Base-by-base conservation (phyloP, 148 eudicot genomes). In the Vaccinium vitisidaea region DNA sequence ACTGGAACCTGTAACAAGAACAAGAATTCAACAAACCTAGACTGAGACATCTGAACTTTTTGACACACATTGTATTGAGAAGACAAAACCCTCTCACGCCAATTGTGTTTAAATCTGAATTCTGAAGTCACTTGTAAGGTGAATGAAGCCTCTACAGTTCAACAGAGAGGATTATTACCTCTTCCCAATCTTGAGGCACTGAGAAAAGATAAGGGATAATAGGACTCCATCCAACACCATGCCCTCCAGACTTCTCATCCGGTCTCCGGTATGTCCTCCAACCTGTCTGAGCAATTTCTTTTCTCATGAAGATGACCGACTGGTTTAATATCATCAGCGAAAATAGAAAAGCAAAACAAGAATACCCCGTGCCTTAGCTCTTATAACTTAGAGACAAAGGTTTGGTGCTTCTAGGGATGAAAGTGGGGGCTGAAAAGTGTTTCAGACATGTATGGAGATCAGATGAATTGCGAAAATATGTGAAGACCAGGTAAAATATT, bases 171-270 rank as follows among this genome's bases (percentile, higher is more conserved):
- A 54, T 75, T 49, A 48, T 80, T 85, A 96, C 99, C 99, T 96
- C 99, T 79, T 90, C 92, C 99, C 99, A 96, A 4, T 87, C 93
- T 52, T 86, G 83, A 85, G 97, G 95, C 80, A 96, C 99, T 32
- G 93, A 88, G 84, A 96, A 96, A 6, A 82, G 59, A 83, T 96
- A 96, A n/a, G 99, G 99, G 46, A 92, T 92, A n/a, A 96, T 96
- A 13, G 99, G 99, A 91, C 99, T 96, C 99, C 99, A 96, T 52
- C 99, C 99, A 61, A 96, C 98, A 5, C 99, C 99, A 80, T 96
- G 99, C 27, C 99, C 99, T 76, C 98, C 99, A 2, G 99, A 96
- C 85, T 96, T 96, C 61, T 96, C 97, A 53, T 94, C 98, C 25
- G 99, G 99, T 89, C 99, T 92, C 48, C 88, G 94, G 87, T 96